phyloP scores from a whole-genome alignment of 2,329 filamentous ascomycete species.

The Diplodia scrobiculata region DNA sequence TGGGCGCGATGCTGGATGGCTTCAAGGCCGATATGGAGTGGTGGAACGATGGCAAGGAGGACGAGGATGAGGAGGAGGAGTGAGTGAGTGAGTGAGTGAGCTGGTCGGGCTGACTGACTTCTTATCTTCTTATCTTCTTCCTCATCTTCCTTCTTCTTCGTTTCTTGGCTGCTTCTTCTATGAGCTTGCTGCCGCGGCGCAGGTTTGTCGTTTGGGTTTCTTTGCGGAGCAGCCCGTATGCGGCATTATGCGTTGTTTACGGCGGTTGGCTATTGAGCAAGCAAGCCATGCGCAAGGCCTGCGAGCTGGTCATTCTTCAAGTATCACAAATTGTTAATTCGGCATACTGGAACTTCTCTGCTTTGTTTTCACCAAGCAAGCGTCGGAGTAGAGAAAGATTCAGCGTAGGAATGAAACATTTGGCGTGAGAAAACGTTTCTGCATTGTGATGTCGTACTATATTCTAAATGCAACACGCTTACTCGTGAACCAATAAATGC shows the following conservation, averaged over 20 bases:
- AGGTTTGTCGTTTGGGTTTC: too few species aligned
- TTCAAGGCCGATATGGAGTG: conserved; percentile 18
- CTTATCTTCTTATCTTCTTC: too few species aligned
- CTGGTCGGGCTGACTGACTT: not conserved
- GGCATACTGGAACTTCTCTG: not conserved
- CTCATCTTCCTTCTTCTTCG: too few species aligned
- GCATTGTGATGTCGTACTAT: too few species aligned
- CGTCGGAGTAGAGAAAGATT: too few species aligned
- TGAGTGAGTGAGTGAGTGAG: not conserved
- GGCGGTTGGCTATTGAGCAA: not conserved
- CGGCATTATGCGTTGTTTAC: too few species aligned
- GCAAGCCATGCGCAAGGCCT: not conserved
- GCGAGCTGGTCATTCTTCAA: not conserved
- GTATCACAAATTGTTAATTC: not conserved
- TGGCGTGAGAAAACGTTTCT: too few species aligned
- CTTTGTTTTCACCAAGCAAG: not conserved
- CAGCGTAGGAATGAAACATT: too few species aligned
- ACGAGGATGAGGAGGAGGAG: too few species aligned
- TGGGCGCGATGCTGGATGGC: not conserved
- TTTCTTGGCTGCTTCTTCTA: not conserved
- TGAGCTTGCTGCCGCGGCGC: not conserved
- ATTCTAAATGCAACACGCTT: too few species aligned
- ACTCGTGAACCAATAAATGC: too few species aligned
- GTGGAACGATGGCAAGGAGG: conserved; percentile 1
- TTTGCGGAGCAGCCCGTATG: too few species aligned